phyloP scores from a whole-genome alignment of 2,329 filamentous ascomycete species.

The Shiraia bambusicola region DNA sequence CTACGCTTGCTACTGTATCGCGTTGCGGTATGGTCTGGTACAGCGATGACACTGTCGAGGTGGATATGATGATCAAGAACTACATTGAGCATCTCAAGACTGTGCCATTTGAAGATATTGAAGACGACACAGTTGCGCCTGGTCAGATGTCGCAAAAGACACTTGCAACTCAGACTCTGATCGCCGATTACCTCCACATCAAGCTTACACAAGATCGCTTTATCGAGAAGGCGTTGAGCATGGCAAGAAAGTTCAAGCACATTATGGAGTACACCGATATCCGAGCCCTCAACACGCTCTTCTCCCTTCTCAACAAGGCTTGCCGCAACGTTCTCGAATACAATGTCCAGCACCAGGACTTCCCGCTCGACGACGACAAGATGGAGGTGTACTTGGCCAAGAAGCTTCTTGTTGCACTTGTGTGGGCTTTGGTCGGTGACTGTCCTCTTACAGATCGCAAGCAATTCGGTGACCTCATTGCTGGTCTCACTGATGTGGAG shows the following conservation, averaged over 20 bases:
- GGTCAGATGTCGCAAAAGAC: constrained; percentile 61
- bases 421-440: constrained; percentile 96
- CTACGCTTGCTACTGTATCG: constrained; percentile 96
- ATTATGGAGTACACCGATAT: constrained; percentile 98
- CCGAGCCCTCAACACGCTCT: constrained; percentile 86
- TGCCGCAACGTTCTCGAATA: constrained; percentile 93
- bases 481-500: constrained; percentile 80
- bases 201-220: constrained; percentile 79
- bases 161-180: constrained; percentile 73
- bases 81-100: constrained; percentile 83
- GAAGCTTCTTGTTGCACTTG: constrained; percentile 86
- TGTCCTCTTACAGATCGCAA: constrained; percentile 88
- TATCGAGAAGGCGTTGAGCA: constrained; percentile 72
- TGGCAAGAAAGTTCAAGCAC: constrained; percentile 79
- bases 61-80: constrained; percentile 88
- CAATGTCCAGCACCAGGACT: constrained; percentile 91
- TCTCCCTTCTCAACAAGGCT: constrained; percentile 92
- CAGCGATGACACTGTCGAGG: constrained; percentile 93
- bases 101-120: constrained; percentile 88
- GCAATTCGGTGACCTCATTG: constrained; percentile 80
- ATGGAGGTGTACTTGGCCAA: constrained; percentile 88
- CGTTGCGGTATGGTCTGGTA: constrained; percentile 99
- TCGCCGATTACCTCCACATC: constrained; percentile 75
- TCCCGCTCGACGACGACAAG: constrained; percentile 86
- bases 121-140: constrained; percentile 78